Evolutionary conservation across 2,329 filamentous ascomycete genomes (phyloP), one percentile per base, ranked within the genome.

Genomic region (Calonectria honghensis): DNA sequence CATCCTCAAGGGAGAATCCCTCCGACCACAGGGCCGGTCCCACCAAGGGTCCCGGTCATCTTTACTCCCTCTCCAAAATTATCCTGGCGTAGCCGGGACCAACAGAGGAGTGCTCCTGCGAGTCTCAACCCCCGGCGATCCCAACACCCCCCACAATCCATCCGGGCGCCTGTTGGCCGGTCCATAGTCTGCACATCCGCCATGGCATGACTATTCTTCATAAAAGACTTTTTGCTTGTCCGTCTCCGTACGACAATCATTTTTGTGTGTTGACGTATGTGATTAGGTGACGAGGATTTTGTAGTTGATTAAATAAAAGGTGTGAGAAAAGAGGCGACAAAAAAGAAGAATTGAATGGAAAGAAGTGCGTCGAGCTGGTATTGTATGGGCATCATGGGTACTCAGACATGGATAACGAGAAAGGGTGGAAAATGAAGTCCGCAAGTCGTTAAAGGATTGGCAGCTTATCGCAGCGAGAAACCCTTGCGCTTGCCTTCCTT

Each of bases 401-500:
- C 87, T 88, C 85, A 87, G 88, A 87, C 88, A 87, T 89, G 86
- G 88, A 87, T 90, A 88, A 86, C 89, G 84, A 86, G 84, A 79
- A 81, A 78, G 75, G 78, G 76, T 77, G 79, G 75, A 76, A 74
- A 75, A 73, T 68, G 72, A 74, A 73, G 59, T 77, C 72, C 61
- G 73, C 73, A 76, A 76, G 79, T 76, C 77, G 75, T 77, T 51
- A 81, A 66, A 68, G 74, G 32, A 72, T 67, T 73, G 75, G 59
- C 41, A 65, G 80, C 80, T 93, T 96, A 98, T 88, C 97, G 96
- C 85, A 99, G 94, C 79, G 97, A 99, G 92, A 99, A 99, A 75
- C 96, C 96, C 95, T 98, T 98, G 89, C 96, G 95, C 94, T 98
- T 98, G 88, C 94, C 94, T 90, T 98, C 96, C 90, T 98, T 96